Evolutionary conservation across 2,329 filamentous ascomycete genomes (phyloP), one percentile per base, ranked within the genome.

Genomic region (Cordyceps tenuipes): DNA sequence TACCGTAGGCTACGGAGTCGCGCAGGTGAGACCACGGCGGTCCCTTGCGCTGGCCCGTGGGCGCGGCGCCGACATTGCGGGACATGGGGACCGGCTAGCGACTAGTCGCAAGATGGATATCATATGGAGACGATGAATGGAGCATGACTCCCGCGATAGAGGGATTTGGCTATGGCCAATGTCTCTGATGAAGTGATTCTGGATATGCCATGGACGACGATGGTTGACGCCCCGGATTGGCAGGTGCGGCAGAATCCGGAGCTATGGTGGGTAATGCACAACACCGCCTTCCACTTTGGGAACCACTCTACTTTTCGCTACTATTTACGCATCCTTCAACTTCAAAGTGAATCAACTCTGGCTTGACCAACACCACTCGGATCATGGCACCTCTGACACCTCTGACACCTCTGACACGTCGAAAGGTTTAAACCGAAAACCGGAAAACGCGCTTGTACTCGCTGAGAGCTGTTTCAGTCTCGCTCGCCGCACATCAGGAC

Each of bases 21-120:
- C 80, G 79, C 54, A 83, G 73, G 65, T 82, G 81, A 54, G 78
- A 75, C 79, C 79, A 81, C 63, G 76, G 79, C 60, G 76, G 72
- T 46, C 73, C 72, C 68, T 73, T 79, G 64, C 78, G 78, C 62
- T 77, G 70, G 65, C 73, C 73, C 64, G 75, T 72, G 61, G 75
- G 71, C 43, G 72, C 67, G 57, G 68, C 64, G 62, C 68, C 66
- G 63, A 70, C 74, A 74, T 77, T 72, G 68, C 75, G 76, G 65
- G 74, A 73, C 75, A 77, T 76, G 64, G 66, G 57, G 44, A 57
- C 44, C 55, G 50, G 7, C 59, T 61, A 64, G 61, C 50, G 54
- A 59, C 61, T 66, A 62, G 64, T 64, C 57, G 62, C 62, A 59
- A 44, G 57, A 59, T 47, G 48, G 49, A 48, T 31, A 36, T 60